phyloP scores from a whole-genome alignment of 768 basidiomycete species.

The Lactarius quietus region DNA sequence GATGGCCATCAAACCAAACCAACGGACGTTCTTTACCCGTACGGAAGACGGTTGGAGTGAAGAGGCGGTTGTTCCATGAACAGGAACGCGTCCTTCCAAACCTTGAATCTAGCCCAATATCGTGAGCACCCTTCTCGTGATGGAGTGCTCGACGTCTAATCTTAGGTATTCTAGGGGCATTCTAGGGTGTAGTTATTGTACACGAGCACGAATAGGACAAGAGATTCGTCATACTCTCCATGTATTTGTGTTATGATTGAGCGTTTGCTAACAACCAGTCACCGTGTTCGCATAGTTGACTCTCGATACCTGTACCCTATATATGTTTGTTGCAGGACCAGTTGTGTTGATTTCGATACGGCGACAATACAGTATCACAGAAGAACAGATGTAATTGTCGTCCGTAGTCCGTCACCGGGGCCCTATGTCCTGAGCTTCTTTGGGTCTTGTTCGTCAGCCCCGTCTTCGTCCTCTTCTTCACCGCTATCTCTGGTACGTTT shows the following conservation, averaged over 20 bases:
- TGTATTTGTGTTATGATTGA: slow-evolving; percentile 6
- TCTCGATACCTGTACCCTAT: slow-evolving; percentile 3
- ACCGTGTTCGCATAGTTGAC: not conserved
- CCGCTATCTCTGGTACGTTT: slow-evolving; percentile 13
- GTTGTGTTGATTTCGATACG: not conserved
- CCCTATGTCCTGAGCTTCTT: slow-evolving; percentile 20
- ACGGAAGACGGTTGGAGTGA: slow-evolving; percentile 52
- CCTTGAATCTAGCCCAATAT: not conserved
- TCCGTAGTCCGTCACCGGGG: not conserved
- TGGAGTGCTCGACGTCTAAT: not conserved
- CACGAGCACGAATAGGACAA: not conserved
- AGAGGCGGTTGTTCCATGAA: slow-evolving; percentile 59
- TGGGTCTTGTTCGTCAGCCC: slow-evolving; percentile 7
- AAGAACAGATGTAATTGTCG: not conserved
- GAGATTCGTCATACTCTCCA: not conserved
- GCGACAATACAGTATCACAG: slow-evolving; percentile 3
- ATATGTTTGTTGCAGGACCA: slow-evolving; percentile 8
- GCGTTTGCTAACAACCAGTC: not conserved
- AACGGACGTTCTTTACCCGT: slow-evolving; percentile 52
- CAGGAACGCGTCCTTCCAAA: not conserved
- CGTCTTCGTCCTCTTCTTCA: slow-evolving; percentile 1
- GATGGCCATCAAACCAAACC: slow-evolving; percentile 53
- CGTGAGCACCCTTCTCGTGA: not conserved
- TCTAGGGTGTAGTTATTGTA: not conserved
- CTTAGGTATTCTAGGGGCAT: too few relatives aligned